A percentile compares a stretch with the other conserved stretches of the same genome.
phyloP scores from a whole-genome alignment of 352 stramenopile species.

The Globisporangium recalcitrans region DNA sequence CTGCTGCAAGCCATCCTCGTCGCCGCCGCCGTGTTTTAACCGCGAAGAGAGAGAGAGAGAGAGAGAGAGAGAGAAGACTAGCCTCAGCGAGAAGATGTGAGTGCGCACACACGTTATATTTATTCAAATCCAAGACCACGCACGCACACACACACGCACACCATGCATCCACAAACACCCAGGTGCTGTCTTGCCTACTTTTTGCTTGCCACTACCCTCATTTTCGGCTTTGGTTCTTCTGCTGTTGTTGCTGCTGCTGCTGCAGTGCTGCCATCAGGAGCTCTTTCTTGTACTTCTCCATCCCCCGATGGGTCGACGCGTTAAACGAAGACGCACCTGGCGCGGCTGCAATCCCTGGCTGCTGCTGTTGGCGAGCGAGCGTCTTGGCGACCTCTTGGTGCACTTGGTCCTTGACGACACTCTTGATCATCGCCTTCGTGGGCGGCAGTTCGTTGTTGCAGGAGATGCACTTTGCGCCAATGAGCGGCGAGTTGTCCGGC shows the following conservation, averaged over 20 bases:
- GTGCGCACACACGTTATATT: conserved; percentile 1
- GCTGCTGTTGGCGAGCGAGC: conserved; percentile 24
- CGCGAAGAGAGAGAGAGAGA: not conserved
- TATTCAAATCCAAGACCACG: conserved; percentile 5
- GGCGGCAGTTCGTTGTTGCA: conserved; percentile 56
- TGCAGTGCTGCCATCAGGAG: conserved; percentile 43
- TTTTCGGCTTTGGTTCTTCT: conserved; percentile 28
- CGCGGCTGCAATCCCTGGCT: not conserved
- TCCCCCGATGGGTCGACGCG: conserved; percentile 49
- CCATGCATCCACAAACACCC: not conserved
- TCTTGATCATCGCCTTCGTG: conserved; percentile 60
- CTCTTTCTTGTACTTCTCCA: conserved; percentile 71
- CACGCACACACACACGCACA: not conserved
- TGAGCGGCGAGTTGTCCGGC: conserved; percentile 25
- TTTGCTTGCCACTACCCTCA: not conserved
- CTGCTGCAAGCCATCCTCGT: conserved; percentile 78
- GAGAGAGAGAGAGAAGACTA: not conserved
- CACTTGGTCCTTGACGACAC: conserved; percentile 50
- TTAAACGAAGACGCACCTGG: conserved; percentile 31
- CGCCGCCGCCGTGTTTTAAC: conserved; percentile 53
- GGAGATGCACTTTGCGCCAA: conserved; percentile 63
- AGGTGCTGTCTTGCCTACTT: not conserved
- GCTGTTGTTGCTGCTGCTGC: conserved; percentile 42
- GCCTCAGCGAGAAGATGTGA: not conserved
- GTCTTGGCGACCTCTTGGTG: conserved; percentile 56